These are phyloP conservation scores for Salix brachista DNA, from an alignment of 345 rosid species.

Conservation along the genomic window DNA sequence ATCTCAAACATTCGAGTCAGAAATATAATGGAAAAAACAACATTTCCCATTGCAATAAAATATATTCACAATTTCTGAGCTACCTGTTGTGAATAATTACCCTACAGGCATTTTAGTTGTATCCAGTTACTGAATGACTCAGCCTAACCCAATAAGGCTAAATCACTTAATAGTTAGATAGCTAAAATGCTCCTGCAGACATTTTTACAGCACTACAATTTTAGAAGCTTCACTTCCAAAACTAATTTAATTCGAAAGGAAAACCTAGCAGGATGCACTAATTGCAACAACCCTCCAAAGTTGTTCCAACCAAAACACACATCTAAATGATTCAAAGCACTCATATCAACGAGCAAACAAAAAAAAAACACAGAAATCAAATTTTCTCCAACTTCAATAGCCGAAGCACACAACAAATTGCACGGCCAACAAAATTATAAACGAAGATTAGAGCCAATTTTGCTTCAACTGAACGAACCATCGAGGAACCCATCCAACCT, in stretches of 20 bases:
- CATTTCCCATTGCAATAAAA: neutral
- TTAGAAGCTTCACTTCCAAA: no score
- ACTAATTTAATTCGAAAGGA: no score
- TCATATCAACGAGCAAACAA: neutral
- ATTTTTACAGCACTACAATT: no score
- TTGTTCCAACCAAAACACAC: no score
- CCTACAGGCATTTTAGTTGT: neutral
- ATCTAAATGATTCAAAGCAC: neutral
- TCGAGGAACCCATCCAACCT: constrained; percentile 24
- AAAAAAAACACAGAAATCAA: neutral
- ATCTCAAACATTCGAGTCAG: neutral
- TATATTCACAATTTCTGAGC: neutral
- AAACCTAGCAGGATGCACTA: no score
- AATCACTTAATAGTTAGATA: no score
- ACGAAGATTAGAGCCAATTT: constrained; percentile 20
- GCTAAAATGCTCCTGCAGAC: no score
- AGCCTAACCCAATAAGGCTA: neutral
- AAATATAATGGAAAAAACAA: neutral
- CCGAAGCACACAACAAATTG: neutral
- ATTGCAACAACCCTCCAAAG: no score
- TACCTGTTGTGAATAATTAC: neutral
- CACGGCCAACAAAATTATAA: neutral
- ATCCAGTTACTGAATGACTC: neutral
- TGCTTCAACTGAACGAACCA: constrained; percentile 57
- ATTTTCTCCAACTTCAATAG: constrained; percentile 20